Evolutionary conservation across 2,329 filamentous ascomycete genomes (phyloP), one percentile per base, ranked within the genome.

Genomic region (Didymella glomerata): DNA sequence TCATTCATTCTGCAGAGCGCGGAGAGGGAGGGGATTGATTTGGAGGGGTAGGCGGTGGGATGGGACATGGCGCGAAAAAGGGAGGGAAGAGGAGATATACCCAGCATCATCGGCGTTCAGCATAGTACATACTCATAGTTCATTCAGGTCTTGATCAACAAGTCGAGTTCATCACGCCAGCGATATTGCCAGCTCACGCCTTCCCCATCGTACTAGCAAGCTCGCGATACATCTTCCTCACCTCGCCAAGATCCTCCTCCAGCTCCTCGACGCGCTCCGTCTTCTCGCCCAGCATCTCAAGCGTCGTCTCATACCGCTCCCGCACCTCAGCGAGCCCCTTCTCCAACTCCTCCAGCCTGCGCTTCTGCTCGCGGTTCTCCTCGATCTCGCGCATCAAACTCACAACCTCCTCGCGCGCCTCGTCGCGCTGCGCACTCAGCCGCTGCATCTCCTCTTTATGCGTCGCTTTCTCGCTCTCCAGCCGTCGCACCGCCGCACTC

Each of bases 281-380:
- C 85, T 97, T 97, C 85, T 99, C 95, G 1, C 95, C 95, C 56
- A 99, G 80, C 87, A 98, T 89, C 80, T 98, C 93, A 52, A 99
- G 82, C 60, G 92, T 96, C 14, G 93, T 95, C 74, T 96, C 88
- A 75, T 98, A 97, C 69, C 94, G 84, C 62, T 86, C 82, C 70
- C 91, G 88, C 64, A 97, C 81, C 41, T 86, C 85, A 27, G 79
- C 80, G 48, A 97, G 81, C 67, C 92, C 86, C 45, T 78, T 80
- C 76, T 96, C 89, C 14, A 97, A 77, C 60, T 85, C 83, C 20
- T 82, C 80, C 0, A 93, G 84, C 59, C 84, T 86, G 51, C 81
- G 77, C 14, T 87, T 85, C 2, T 86, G 85, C 2, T 78, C 79
- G 64, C 86, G 85, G 73, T 89, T 89, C 28, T 83, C 83, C 66